Evolutionary conservation across 306 rosid genomes (phyloP), one percentile per base, ranked within the genome.

Genomic region (Fragaria iinumae): DNA sequence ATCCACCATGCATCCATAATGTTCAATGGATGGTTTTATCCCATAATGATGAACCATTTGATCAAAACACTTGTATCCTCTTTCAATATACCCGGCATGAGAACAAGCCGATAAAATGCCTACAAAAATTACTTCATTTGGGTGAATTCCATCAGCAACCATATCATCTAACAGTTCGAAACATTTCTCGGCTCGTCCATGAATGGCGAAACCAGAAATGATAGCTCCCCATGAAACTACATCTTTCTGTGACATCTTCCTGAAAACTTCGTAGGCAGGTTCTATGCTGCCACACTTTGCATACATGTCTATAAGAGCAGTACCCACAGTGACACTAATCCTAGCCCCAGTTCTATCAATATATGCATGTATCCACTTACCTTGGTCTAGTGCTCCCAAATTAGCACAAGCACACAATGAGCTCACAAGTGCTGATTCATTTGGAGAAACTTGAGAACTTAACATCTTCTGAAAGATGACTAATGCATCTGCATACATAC

Each of bases 1-100:
- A 77, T 88, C 88, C 9, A 85, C 87, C 89, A 88, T 83, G 80
- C 89, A 85, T 44, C 89, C 91, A 64, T 83, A 88, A 55, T 88
- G 91, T 52, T 88, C 86, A 32, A 79, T 77, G 2, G 84, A 78
- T 36, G 89, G 87, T 20, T 48, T 75, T n/a, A 85, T 75, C 69
- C 86, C 71, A 21, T 81, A 83, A 23, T 83, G 82, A 67, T 17
- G 34, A 23, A 80, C 77, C 86, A 85, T 88, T 77, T 75, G 50
- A 4, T 76, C 6, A 67, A 85, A 85, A 25, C 74, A 88, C 21
- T n/a, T 55, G 44, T 64, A 67, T 41, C 89, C 89, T 16, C n/a
- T 71, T 77, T 88, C 86, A 10, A 85, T 79, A 70, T 13, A 69
- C 17, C 89, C 88, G 13, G 83, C 84, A 71, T 79, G 89, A 13